These are phyloP conservation scores for Mortierella claussenii DNA, from an alignment of 192 early-diverging fungal genomes.

Conservation along the genomic window DNA sequence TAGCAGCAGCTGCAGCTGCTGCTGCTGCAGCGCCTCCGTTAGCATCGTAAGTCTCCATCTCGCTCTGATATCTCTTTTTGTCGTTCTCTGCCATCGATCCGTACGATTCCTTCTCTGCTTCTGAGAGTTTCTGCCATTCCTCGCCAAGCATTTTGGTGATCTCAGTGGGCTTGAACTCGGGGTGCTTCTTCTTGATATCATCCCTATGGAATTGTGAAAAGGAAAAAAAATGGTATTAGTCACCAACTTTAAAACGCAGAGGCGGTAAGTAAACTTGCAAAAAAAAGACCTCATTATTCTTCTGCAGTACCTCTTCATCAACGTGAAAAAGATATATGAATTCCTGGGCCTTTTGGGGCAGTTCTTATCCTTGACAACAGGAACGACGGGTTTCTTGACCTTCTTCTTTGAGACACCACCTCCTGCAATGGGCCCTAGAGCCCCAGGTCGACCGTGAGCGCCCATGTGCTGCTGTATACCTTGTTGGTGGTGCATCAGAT, in stretches of 20 bases:
- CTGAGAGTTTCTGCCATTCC: conserved; percentile 54
- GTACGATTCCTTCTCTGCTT: conserved; percentile 51
- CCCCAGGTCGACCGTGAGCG: conserved; percentile 9
- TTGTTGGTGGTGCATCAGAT: conserved; percentile 32
- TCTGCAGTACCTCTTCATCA: conserved; percentile 48
- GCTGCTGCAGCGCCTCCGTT: conserved; percentile 23
- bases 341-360: conserved; percentile 55
- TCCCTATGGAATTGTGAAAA: conserved; percentile 39
- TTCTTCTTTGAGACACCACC: conserved; percentile 46
- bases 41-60: conserved; percentile 51
- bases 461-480: conserved; percentile 43
- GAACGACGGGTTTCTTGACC: conserved; percentile 15
- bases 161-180: conserved; percentile 51
- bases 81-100: conserved; percentile 52
- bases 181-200: conserved; percentile 55
- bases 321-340: conserved; percentile 52
- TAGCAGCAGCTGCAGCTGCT: conserved; percentile 23
- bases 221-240: background rate
- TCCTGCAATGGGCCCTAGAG: conserved; percentile 10
- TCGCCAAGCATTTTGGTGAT: conserved; percentile 56
- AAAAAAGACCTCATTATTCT: background rate
- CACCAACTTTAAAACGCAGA: conserved; percentile 11
- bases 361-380: conserved; percentile 54
- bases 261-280: background rate
- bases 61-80: conserved; percentile 50